phyloP scores from a whole-genome alignment of 2,329 filamentous ascomycete species.

The Fusarium sp. region DNA sequence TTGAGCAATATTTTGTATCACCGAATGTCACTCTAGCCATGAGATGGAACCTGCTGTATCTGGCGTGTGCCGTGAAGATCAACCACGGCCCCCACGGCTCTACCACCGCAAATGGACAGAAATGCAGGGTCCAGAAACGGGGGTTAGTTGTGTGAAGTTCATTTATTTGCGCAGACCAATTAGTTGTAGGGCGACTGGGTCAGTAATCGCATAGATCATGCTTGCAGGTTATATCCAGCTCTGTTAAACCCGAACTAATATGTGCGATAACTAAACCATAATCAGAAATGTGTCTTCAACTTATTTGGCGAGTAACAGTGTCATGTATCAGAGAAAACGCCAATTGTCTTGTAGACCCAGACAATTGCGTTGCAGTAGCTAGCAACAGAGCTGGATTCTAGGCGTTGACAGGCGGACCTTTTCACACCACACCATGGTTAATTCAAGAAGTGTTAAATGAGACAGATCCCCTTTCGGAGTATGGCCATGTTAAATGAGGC shows the following conservation, averaged over 20 bases:
- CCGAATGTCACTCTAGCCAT: conserved; percentile 17
- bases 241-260: conserved; percentile 22
- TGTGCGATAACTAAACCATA: conserved; percentile 18
- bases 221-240: conserved; percentile 29
- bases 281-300: conserved; percentile 11
- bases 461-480: conserved; percentile 44
- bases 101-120: conserved; percentile 32
- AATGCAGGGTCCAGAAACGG: conserved; percentile 20
- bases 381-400: conserved; percentile 17
- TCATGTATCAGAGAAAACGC: background rate
- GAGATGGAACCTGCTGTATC: conserved; percentile 38
- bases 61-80: conserved; percentile 46
- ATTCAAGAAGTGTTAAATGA: conserved; percentile 47
- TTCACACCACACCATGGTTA: conserved; percentile 30
- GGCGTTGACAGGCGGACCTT: conserved; percentile 40
- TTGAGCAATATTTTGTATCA: conserved; percentile 16
- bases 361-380: conserved; percentile 27
- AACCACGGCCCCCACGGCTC: conserved; percentile 26
- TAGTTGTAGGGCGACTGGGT: conserved; percentile 24
- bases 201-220: conserved; percentile 14
- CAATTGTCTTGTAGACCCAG: conserved; percentile 32
- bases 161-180: conserved; percentile 29
- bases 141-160: conserved; percentile 18
- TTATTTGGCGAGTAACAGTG: background rate
- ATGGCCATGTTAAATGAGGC: conserved; percentile 17